Evolutionary conservation across 106 monocot species (phyloP), one percentile per base, ranked within the genome.

Genomic region (Chionographis japonica): DNA sequence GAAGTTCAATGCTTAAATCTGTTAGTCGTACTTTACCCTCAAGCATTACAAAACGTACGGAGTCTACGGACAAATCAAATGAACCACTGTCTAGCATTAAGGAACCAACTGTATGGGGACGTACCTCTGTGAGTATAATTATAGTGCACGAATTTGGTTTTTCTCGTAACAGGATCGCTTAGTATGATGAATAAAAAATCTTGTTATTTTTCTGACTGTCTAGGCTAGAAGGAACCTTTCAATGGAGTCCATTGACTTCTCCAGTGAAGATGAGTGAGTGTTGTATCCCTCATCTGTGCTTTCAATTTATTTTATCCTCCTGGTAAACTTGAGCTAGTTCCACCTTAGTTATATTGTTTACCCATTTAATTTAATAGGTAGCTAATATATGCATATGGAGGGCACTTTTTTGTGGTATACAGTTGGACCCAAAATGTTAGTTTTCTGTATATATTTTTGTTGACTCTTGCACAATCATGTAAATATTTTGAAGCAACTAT

Each of bases 161-260:
- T 46, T 46, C 9, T 46, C 1, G 5, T 6, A 6, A 46, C 46
- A 46, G 46, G 46, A 18, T 61, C 50, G 55, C 5, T 66, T 71
- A 10, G 46, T 35, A 75, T 65, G 8, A 10, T 39, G 20, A 12
- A 56, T 57, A 60, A 50, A n/a, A 46, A 35, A 59, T 54, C 42
- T 15, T 56, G 20, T 39, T 67, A 58, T 58, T 16, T 64, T 37
- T 41, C 36, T 63, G 14, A 9, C 46, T 60, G 68, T 76, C 53
- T 72, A 90, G 90, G 85, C 75, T 56, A 86, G 82, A 67, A 90
- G 86, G 74, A 80, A 90, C 66, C 80, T 90, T 62, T 80, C 90
- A 20, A 75, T 83, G 80, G 86, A 86, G 64, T 78, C 82, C 62
- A 75, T 78, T 61, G 86, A 86, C 42, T 69, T 52, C 51, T 72